phyloP scores from a whole-genome alignment of 2,329 filamentous ascomycete genomes.

The Camillea tinctor region DNA sequence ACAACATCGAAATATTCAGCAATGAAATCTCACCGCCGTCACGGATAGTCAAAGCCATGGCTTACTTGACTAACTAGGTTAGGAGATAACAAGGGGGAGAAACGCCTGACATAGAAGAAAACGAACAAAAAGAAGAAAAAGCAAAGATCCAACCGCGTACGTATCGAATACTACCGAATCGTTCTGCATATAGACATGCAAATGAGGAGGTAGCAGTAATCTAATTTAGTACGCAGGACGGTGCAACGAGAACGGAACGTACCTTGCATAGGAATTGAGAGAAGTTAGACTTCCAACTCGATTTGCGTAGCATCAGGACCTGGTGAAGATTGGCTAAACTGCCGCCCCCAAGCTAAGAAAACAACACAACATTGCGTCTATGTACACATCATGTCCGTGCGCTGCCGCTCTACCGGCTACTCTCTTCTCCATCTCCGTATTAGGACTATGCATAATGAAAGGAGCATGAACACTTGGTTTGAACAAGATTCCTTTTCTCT shows the following conservation, averaged over 20 bases:
- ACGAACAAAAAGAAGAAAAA: no score
- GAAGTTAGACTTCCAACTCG: background rate
- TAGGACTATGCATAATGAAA: background rate
- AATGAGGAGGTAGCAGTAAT: background rate
- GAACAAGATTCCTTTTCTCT: background rate
- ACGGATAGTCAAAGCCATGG: no score
- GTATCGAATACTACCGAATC: background rate
- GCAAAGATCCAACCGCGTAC: background rate
- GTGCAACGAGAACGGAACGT: background rate
- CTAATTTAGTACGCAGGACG: background rate
- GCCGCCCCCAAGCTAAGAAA: background rate
- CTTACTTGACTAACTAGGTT: no score
- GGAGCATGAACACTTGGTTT: no score
- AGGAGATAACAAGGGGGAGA: background rate
- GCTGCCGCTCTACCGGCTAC: background rate
- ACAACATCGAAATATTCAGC: no score
- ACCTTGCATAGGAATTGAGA: background rate
- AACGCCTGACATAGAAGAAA: background rate
- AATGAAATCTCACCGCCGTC: no score
- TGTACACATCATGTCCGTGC: background rate
- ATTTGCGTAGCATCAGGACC: background rate
- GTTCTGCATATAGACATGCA: background rate
- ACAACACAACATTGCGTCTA: background rate
- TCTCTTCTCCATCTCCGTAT: background rate
- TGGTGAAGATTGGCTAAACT: background rate